Percentiles rank a stretch among this genome's conserved stretches.
phyloP scores from a whole-genome alignment of 257 asterid genomes.

The Linaria vulgaris region DNA sequence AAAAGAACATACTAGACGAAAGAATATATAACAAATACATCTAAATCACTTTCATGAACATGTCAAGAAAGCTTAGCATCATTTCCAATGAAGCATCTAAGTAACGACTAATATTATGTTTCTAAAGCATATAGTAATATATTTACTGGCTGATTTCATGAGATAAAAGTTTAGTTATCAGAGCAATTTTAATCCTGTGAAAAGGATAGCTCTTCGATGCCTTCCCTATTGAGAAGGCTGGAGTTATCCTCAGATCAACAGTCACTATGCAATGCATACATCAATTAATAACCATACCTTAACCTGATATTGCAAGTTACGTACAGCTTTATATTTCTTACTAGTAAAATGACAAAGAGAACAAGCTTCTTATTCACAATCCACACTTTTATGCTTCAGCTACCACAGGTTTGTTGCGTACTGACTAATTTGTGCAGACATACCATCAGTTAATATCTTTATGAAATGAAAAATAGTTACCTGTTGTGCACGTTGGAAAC shows the following conservation, averaged over 20 bases:
- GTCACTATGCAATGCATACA: neutral
- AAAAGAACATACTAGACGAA: neutral
- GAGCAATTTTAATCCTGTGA: neutral
- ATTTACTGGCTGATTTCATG: conserved; percentile 5
- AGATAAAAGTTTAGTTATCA: neutral
- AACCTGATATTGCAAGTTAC: neutral
- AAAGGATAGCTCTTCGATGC: neutral
- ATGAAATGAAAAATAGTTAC: neutral
- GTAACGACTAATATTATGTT: neutral
- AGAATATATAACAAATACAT: neutral
- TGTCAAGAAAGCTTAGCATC: neutral
- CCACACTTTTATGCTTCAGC: neutral
- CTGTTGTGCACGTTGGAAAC: neutral
- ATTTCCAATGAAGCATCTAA: conserved; percentile 8
- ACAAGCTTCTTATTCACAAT: too few species aligned
- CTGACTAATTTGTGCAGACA: neutral
- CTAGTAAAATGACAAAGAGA: too few species aligned
- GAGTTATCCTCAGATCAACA: conserved; percentile 3
- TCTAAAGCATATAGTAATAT: neutral
- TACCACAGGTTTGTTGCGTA: conserved; percentile 1
- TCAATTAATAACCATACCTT: neutral
- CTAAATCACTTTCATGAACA: conserved; percentile 1
- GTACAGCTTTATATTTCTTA: too few species aligned
- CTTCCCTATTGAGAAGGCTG: neutral
- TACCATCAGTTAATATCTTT: neutral